Percentiles rank a stretch among this genome's conserved stretches.
These are phyloP conservation scores for Wickerhamiella allomyrinae DNA, from an alignment of 805 yeast species.

Conservation along the genomic window DNA sequence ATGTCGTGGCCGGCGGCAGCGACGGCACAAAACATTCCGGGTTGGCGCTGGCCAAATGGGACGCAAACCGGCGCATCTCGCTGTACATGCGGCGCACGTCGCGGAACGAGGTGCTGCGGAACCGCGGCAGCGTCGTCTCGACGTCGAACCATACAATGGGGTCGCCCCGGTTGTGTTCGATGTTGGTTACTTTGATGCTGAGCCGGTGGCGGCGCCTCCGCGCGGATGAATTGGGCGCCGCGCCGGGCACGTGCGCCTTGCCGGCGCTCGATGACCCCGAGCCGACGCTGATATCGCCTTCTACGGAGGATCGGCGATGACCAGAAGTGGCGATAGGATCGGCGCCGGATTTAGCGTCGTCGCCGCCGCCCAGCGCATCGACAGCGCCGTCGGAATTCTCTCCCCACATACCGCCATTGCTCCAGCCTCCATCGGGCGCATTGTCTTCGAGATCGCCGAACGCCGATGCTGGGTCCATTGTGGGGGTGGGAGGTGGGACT, in stretches of 20 bases:
- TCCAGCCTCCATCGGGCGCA: constrained; percentile 17
- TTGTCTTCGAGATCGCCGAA: constrained; percentile 21
- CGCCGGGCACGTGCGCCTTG: too few relatives aligned
- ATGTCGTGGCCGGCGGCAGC: constrained; percentile 57
- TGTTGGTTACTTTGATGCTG: constrained; percentile 42
- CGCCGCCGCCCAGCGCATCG: too few relatives aligned
- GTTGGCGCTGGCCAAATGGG: constrained; percentile 63
- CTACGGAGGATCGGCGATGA: too few relatives aligned
- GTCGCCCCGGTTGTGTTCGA: constrained; percentile 60
- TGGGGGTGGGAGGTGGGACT: too few relatives aligned
- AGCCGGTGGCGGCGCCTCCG: constrained; percentile 28
- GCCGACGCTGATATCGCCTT: too few relatives aligned
- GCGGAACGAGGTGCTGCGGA: constrained; percentile 52
- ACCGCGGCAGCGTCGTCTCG: constrained; percentile 56
- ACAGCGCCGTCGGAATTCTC: too few relatives aligned
- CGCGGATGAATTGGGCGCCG: background rate
- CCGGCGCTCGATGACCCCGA: too few relatives aligned
- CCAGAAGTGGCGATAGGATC: too few relatives aligned
- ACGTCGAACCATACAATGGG: constrained; percentile 69
- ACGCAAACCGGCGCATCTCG: constrained; percentile 64
- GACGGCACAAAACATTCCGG: constrained; percentile 91
- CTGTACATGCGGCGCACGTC: constrained; percentile 67
- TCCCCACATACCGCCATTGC: too few relatives aligned
- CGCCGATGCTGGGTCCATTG: constrained; percentile 5
- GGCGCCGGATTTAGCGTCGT: too few relatives aligned